These are phyloP conservation scores for Alternaria ventricosa DNA, from an alignment of 2,329 filamentous ascomycete genomes.

Conservation along the genomic window DNA sequence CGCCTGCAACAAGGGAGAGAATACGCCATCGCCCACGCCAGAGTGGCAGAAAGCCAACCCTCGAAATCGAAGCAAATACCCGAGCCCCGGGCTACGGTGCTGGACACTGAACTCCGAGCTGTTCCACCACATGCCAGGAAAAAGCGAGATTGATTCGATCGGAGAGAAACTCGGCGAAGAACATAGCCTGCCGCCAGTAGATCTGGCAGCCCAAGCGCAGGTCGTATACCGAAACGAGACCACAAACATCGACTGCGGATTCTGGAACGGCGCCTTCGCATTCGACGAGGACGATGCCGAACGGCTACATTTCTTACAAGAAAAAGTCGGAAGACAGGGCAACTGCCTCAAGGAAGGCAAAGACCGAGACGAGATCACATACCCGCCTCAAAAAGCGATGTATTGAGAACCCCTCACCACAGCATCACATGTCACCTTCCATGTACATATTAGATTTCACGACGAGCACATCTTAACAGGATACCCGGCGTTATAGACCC, in stretches of 20 bases:
- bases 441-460: slow-evolving; percentile 14
- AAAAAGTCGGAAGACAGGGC: slow-evolving; percentile 48
- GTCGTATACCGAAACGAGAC: slow-evolving; percentile 43
- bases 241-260: slow-evolving; percentile 49
- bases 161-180: slow-evolving; percentile 37
- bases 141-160: slow-evolving; percentile 48
- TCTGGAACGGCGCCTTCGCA: slow-evolving; percentile 47
- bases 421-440: neutral
- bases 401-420: slow-evolving; percentile 5
- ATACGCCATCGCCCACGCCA: slow-evolving; percentile 38
- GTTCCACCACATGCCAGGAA: slow-evolving; percentile 53
- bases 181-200: slow-evolving; percentile 44
- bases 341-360: slow-evolving; percentile 46
- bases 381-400: slow-evolving; percentile 16
- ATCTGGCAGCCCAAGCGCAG: slow-evolving; percentile 42
- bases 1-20: slow-evolving; percentile 45
- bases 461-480: slow-evolving; percentile 3
- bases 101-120: slow-evolving; percentile 54
- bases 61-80: slow-evolving; percentile 36
- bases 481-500: neutral
- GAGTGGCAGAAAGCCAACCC: slow-evolving; percentile 28
- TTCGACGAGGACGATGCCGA: slow-evolving; percentile 42
- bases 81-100: slow-evolving; percentile 48
- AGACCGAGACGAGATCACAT: slow-evolving; percentile 7
- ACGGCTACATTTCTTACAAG: slow-evolving; percentile 42